Evolutionary conservation across 768 basidiomycete genomes (phyloP).

Genomic region (Dacryopinax primogenitus): DNA sequence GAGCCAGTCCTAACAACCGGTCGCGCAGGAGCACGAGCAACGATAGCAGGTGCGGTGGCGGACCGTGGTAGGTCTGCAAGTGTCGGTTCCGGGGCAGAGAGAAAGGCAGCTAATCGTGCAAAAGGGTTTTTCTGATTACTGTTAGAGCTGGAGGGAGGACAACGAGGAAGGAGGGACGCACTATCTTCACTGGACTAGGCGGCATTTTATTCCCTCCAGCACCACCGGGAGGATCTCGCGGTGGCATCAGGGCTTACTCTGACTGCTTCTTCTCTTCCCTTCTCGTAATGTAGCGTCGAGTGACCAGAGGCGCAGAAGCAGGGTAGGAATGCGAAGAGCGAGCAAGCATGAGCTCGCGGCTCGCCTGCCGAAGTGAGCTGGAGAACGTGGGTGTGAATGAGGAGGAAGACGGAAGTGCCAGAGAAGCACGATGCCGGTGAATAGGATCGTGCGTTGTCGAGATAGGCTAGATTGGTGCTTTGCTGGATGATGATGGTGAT

Average conservation of each 20-base stretch:
- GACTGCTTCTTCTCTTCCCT: neutral
- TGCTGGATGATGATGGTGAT: too few relatives aligned
- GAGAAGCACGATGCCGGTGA: too few relatives aligned
- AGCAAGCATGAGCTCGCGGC: too few relatives aligned
- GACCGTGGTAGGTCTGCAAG: neutral
- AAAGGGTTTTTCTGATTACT: neutral
- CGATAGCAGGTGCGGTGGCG: neutral
- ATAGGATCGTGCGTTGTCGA: too few relatives aligned
- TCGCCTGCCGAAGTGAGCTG: too few relatives aligned
- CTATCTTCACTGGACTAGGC: neutral
- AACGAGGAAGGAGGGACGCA: neutral
- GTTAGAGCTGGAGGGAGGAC: neutral
- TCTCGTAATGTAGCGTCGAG: neutral
- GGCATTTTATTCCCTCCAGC: neutral
- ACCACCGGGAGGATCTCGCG: neutral
- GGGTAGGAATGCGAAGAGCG: too few relatives aligned
- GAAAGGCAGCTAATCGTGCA: neutral
- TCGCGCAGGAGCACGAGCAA: neutral
- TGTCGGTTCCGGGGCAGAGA: neutral
- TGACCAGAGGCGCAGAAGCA: conserved; percentile 17
- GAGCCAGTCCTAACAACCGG: neutral
- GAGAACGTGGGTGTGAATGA: too few relatives aligned
- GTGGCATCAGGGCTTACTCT: too few relatives aligned
- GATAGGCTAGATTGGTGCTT: too few relatives aligned
- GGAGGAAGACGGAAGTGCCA: too few relatives aligned